Base-by-base conservation (phyloP, 2,329 filamentous ascomycete genomes). In the Arthrobotrys iridis region DNA sequence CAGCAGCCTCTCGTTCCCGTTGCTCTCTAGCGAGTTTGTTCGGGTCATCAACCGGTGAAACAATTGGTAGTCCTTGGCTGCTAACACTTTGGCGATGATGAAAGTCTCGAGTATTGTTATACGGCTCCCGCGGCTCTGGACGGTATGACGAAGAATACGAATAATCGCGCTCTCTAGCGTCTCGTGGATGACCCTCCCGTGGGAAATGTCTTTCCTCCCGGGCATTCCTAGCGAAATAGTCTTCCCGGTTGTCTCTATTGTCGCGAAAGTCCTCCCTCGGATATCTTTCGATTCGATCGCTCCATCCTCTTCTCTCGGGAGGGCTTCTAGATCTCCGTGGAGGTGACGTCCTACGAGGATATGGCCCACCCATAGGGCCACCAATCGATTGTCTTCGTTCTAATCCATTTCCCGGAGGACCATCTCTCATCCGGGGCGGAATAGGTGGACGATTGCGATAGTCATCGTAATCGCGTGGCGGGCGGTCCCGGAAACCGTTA, bases 1-100 rank as follows among this genome's bases (percentile, higher is more conserved):
- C 70, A 24, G 70, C 70, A 67, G 70, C 70, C n/a, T 74, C 70
- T 48, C 70, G 70, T 41, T 74, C 70, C 40, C 70, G 62, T 60
- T 67, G 62, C 22, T 74, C 70, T 20, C 70, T 55, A 11, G 70
- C 70, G 37, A 74, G 70, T 48, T 74, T 74, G 46, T 74, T 74
- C 45, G 70, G 70, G 28, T 74, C 70, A 46, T 74, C 70, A 52
- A 74, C 62, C 5, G 70, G 70, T 33, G 70, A 74, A 41, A 45
- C 60, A 18, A 50, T 43, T 28, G 70, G 62, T 7, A 67, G 15
- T 6, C 70, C 70, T 45, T 74, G 70, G 20, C 70, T 74, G 37
- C 70, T 74, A 15, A 74, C 37, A 11, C 70, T 74, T 15, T 45
- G 70, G 15, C 70, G 62, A 30, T 73, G 68, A 20, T 74, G 70